Evolutionary conservation across 495 filamentous ascomycete genomes (phyloP), one percentile per base, ranked within the genome.

Genomic region (Lepraria neglecta): DNA sequence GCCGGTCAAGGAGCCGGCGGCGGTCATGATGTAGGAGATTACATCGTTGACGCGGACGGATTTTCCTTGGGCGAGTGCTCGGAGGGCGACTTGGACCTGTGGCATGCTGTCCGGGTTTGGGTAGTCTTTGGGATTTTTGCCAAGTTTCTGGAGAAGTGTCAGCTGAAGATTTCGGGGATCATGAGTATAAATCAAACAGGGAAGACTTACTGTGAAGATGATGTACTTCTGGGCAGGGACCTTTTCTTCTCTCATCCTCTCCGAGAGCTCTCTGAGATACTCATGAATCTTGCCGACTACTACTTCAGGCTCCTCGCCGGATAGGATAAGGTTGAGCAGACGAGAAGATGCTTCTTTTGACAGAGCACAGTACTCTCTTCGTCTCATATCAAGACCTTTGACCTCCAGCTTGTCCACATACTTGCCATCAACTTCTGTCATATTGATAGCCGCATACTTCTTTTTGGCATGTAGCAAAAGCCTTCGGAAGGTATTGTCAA

Each of bases 391-490:
- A 45, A 98, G 80, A 75, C 94, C 94, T 76, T 98, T 98, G 70
- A 98, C 92, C 70, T 98, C 94, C 72, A 97, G 86, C 73, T 94
- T 95, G 67, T 96, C 94, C 50, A 92, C 77, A 62, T 83, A 92
- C 71, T 95, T 95, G 66, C 92, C 94, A 67, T 92, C 87, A 21
- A 88, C 75, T 69, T 96, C 88, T 19, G 92, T 83, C 71, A 96
- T 84, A 71, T 96, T 97, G 74, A 97, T 88, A 45, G 94, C 94
- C 15, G 94, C 94, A 71, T 98, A 98, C 79, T 98, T 98, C 81
- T 98, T 98, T 80, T 98, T 98, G 44, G 95, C 92, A 72, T 97
- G 94, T 42, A 98, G 78, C 35, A 98, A 76, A 51, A 98, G 84
- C 52, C 94, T 84, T 61, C 92, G 85, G 81, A 98, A 98, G 63